phyloP scores from a whole-genome alignment of 169 alveolate genomes.

The Plasmodium inui region DNA sequence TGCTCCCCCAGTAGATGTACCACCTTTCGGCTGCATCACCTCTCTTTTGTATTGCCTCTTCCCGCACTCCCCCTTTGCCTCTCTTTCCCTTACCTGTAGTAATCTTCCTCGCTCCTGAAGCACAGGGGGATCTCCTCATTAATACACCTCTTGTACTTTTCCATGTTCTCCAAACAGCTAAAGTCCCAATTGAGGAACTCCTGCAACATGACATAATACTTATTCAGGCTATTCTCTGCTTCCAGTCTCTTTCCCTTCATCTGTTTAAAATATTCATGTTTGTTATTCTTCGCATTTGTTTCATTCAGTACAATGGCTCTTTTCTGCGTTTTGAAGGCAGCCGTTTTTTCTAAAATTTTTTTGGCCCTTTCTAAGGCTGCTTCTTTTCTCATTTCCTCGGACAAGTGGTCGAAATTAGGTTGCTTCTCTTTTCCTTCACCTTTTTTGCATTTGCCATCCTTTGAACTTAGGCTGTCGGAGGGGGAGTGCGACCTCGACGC shows the following conservation, averaged over 20 bases:
- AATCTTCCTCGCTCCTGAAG: slow-evolving; percentile 46
- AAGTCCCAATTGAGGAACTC: slow-evolving; percentile 73
- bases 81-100: slow-evolving; percentile 28
- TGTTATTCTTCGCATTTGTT: slow-evolving; percentile 39
- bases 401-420: neutral
- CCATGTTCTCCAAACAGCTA: slow-evolving; percentile 34
- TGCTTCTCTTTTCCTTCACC: neutral
- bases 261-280: slow-evolving; percentile 55
- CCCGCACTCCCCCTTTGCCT: slow-evolving; percentile 8
- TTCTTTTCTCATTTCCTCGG: slow-evolving; percentile 43
- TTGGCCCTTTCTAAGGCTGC: slow-evolving; percentile 59
- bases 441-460: slow-evolving; percentile 1
- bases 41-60: too few relatives aligned
- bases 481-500: slow-evolving; percentile 29
- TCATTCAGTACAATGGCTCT: slow-evolving; percentile 74
- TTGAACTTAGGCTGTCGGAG: neutral
- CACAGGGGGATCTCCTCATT: slow-evolving; percentile 52
- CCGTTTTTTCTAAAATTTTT: slow-evolving; percentile 67
- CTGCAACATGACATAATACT: slow-evolving; percentile 51
- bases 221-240: slow-evolving; percentile 49
- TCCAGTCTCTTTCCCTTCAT: slow-evolving; percentile 62
- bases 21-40: neutral
- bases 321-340: slow-evolving; percentile 48
- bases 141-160: slow-evolving; percentile 38
- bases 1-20: neutral